These are phyloP conservation scores for Hymenoscyphus scutula DNA, from an alignment of 2,329 filamentous ascomycete species.

Conservation along the genomic window DNA sequence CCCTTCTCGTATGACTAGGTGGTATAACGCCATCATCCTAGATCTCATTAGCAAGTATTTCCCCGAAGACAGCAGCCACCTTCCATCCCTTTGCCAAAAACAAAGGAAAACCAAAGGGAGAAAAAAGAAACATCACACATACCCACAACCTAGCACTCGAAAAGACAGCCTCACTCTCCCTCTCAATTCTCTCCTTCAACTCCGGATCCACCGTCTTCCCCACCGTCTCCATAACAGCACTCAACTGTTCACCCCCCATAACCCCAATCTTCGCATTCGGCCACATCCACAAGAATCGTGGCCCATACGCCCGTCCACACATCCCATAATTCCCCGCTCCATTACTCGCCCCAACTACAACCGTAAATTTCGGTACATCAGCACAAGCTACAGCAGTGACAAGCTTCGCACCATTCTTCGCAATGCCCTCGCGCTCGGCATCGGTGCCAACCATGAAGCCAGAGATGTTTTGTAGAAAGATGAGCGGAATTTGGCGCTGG, in stretches of 20 bases:
- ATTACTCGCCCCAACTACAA: slow-evolving; percentile 90
- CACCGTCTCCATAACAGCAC: slow-evolving; percentile 91
- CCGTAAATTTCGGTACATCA: slow-evolving; percentile 93
- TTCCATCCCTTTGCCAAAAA: neutral
- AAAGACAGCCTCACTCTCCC: slow-evolving; percentile 84
- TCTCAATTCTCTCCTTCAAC: slow-evolving; percentile 80
- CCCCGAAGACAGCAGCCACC: slow-evolving; percentile 11
- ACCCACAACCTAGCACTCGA: slow-evolving; percentile 87
- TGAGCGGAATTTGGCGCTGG: slow-evolving; percentile 82
- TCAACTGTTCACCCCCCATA: slow-evolving; percentile 92
- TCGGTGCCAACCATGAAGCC: slow-evolving; percentile 98
- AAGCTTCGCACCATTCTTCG: slow-evolving; percentile 96
- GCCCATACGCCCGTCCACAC: slow-evolving; percentile 93
- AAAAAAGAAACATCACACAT: slow-evolving; percentile 17
- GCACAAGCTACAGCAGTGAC: slow-evolving; percentile 94
- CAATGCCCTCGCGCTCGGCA: slow-evolving; percentile 91
- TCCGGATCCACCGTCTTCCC: slow-evolving; percentile 78
- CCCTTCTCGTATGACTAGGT: slow-evolving; percentile 70
- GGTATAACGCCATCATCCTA: slow-evolving; percentile 78
- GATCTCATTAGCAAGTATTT: slow-evolving; percentile 13
- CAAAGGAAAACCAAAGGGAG: slow-evolving; percentile 5
- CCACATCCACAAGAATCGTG: slow-evolving; percentile 93
- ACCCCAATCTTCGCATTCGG: slow-evolving; percentile 94
- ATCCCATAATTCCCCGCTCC: slow-evolving; percentile 98
- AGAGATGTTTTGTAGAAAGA: slow-evolving; percentile 95